These are phyloP conservation scores for Tothia fuscella DNA, from an alignment of 2,329 filamentous ascomycete species.

Conservation along the genomic window DNA sequence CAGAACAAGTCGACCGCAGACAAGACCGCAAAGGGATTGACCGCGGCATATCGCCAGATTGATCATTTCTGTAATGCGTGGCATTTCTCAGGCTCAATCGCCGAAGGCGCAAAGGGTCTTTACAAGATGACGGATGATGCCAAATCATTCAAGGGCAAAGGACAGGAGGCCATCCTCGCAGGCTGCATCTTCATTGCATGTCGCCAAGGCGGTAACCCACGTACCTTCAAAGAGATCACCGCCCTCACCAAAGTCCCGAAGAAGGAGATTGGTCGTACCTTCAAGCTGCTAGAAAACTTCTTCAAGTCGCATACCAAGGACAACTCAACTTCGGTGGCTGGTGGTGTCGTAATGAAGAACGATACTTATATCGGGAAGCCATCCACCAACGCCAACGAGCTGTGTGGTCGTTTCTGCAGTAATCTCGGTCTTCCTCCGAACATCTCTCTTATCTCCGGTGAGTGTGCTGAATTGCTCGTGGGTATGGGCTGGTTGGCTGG, in stretches of 20 bases:
- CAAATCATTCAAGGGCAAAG: slow-evolving; percentile 90
- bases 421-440: slow-evolving; percentile 38
- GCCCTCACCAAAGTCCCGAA: slow-evolving; percentile 87
- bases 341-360: slow-evolving; percentile 36
- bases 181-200: slow-evolving; percentile 97
- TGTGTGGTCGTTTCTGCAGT: slow-evolving; percentile 80
- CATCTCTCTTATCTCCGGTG: slow-evolving; percentile 68
- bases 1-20: slow-evolving; percentile 73
- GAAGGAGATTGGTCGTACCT: slow-evolving; percentile 93
- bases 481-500: slow-evolving; percentile 73
- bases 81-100: slow-evolving; percentile 66
- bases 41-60: slow-evolving; percentile 81
- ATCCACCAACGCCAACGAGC: slow-evolving; percentile 68
- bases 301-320: slow-evolving; percentile 50
- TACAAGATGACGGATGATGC: slow-evolving; percentile 92
- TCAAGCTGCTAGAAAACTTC: slow-evolving; percentile 86
- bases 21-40: slow-evolving; percentile 69
- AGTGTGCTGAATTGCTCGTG: slow-evolving; percentile 66
- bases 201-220: slow-evolving; percentile 67
- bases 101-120: slow-evolving; percentile 84
- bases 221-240: slow-evolving; percentile 91
- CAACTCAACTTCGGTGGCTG: slow-evolving; percentile 18
- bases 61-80: slow-evolving; percentile 76
- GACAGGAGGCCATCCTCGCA: slow-evolving; percentile 84
- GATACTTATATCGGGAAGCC: slow-evolving; percentile 58